A percentile compares a stretch with the other conserved stretches of the same genome.
These are phyloP conservation scores for Trichomonas tenax DNA, from an alignment of 208 protist species.

Conservation along the genomic window DNA sequence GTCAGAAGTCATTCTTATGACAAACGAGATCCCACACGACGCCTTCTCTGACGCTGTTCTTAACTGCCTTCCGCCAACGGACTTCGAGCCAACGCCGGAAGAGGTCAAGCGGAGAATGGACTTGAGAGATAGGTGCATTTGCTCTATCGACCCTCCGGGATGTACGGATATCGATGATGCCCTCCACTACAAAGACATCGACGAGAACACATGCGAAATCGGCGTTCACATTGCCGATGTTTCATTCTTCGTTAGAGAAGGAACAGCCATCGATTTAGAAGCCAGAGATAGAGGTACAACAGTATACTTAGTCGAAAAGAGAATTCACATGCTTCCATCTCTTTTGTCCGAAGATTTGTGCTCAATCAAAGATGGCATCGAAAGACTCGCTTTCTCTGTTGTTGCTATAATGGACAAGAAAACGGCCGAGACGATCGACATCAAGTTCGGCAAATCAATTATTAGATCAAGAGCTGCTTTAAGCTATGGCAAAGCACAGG, in stretches of 20 bases:
- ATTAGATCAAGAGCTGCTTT: slow-evolving; percentile 48
- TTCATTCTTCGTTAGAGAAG: slow-evolving; percentile 58
- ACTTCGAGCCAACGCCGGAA: slow-evolving; percentile 26
- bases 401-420: slow-evolving; percentile 52
- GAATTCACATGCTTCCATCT: slow-evolving; percentile 61
- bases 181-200: slow-evolving; percentile 36
- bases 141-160: slow-evolving; percentile 48
- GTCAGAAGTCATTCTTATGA: slow-evolving; percentile 48
- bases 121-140: slow-evolving; percentile 34
- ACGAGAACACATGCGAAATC: slow-evolving; percentile 24
- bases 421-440: slow-evolving; percentile 28
- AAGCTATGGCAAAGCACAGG: slow-evolving; percentile 45
- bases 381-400: slow-evolving; percentile 62
- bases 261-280: slow-evolving; percentile 57
- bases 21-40: slow-evolving; percentile 40
- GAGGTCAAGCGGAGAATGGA: slow-evolving; percentile 35
- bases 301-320: slow-evolving; percentile 49
- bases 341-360: slow-evolving; percentile 66
- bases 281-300: slow-evolving; percentile 57
- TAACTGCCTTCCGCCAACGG: slow-evolving; percentile 5
- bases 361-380: slow-evolving; percentile 55
- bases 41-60: slow-evolving; percentile 27
- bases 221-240: slow-evolving; percentile 83
- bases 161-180: slow-evolving; percentile 58
- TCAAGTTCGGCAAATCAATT: slow-evolving; percentile 47